Conservation (phyloP, 495 filamentous ascomycete genomes). For the Neurospora sp. region DNA sequence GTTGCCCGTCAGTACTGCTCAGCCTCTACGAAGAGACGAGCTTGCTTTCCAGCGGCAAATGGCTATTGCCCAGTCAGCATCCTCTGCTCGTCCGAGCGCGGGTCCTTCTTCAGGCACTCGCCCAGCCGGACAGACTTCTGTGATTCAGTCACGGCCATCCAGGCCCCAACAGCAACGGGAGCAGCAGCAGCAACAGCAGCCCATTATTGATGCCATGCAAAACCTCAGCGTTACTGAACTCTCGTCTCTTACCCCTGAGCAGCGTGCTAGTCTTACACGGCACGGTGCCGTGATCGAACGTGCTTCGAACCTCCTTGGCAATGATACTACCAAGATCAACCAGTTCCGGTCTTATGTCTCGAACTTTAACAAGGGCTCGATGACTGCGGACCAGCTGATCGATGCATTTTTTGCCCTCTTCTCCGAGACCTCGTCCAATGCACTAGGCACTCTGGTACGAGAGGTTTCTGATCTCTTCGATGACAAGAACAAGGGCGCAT, state of each 20-base stretch:
- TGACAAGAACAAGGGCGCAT: constrained; percentile 58
- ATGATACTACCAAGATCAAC: constrained; percentile 58
- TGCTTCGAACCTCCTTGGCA: constrained; percentile 66
- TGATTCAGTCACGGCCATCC: constrained; percentile 27
- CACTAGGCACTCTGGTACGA: constrained; percentile 81
- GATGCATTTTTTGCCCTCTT: constrained; percentile 75
- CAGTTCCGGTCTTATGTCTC: constrained; percentile 74
- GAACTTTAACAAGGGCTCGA: constrained; percentile 53
- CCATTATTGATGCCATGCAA: constrained; percentile 24
- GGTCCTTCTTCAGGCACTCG: constrained; percentile 53
- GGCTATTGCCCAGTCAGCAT: constrained; percentile 44
- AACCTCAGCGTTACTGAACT: constrained; percentile 30
- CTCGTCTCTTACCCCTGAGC: constrained; percentile 50
- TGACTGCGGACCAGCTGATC: constrained; percentile 65
- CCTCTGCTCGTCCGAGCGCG: constrained; percentile 51
- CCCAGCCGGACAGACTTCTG: constrained; percentile 6
- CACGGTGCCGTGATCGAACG: constrained; percentile 76
- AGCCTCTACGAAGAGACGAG: constrained; percentile 76
- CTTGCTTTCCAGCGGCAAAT: constrained; percentile 87
- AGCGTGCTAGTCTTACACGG: constrained; percentile 68
- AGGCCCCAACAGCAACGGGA: constrained; percentile 9
- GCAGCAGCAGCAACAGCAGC: constrained; percentile 7
- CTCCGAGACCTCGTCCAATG: constrained; percentile 58
- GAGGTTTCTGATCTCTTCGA: constrained; percentile 93
- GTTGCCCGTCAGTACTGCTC: constrained; percentile 66